A percentile compares a stretch with the other conserved stretches of the same genome.
Evolutionary conservation across 1,284 basidiomycete species (phyloP).

Genomic region (Grifola frondosa): DNA sequence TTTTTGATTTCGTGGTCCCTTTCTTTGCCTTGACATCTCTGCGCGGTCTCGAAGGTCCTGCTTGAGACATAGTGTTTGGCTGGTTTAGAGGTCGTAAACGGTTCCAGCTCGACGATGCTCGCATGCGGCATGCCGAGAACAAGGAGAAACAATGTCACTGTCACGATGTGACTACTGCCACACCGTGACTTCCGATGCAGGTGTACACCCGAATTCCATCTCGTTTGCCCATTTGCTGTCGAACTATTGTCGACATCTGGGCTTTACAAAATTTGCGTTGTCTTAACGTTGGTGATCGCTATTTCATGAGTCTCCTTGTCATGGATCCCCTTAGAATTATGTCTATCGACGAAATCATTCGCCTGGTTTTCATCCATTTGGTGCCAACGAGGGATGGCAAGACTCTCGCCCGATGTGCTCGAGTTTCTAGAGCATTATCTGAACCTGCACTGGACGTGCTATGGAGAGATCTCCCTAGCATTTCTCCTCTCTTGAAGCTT

Average conservation of each 20-base stretch:
- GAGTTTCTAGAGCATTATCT: slow-evolving; percentile 9
- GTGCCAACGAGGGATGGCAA: slow-evolving; percentile 2
- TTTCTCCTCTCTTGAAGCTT: slow-evolving; percentile 9
- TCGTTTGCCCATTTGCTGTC: no score
- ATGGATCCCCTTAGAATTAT: not conserved
- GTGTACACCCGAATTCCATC: no score
- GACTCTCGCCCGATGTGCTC: slow-evolving; percentile 11
- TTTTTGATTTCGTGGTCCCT: slow-evolving; percentile 28
- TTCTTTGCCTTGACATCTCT: slow-evolving; percentile 19
- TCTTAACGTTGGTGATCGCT: not conserved
- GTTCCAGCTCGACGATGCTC: not conserved
- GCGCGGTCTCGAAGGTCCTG: slow-evolving; percentile 28
- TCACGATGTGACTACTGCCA: not conserved
- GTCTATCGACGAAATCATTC: slow-evolving; percentile 16
- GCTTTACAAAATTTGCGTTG: no score
- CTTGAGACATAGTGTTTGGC: slow-evolving; percentile 24
- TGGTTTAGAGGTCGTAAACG: not conserved
- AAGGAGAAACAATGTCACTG: not conserved
- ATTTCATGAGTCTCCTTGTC: not conserved
- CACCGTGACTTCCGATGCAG: not conserved
- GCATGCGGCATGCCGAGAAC: not conserved
- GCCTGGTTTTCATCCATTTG: slow-evolving; percentile 12
- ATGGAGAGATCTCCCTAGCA: slow-evolving; percentile 12
- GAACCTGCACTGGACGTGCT: slow-evolving; percentile 17
- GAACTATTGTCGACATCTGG: no score